Evolutionary conservation across 225 moss, liverwort and hornwort species (phyloP), one percentile per base, ranked within the genome.

Genomic region (Pleurozium schreberi): DNA sequence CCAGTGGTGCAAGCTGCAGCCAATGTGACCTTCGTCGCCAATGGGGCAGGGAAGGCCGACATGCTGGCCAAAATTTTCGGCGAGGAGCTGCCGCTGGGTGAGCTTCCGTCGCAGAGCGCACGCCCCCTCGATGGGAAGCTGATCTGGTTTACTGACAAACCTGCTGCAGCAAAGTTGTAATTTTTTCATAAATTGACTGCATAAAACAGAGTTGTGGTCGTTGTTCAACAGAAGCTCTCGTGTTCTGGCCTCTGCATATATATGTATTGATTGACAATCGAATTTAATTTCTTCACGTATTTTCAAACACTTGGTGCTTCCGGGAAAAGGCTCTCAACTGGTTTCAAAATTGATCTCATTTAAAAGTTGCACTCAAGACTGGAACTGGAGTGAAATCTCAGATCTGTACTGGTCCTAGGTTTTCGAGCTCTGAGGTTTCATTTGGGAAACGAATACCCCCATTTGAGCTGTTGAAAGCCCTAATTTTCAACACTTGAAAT

Each of bases 1-100:
- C 97, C 99, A 10, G 96, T 96, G 21, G 97, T 99, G 86, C 96
- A 99, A 87, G 95, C 99, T 84, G 96, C 94, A 10, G 95, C 96
- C 45, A 95, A 97, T 89, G 92, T 99, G 25, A 92, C 85, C 11
- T 99, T 99, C 87, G 99, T 99, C 87, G 95, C 96, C 18, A 95
- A 93, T 28, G 97, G 99, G 42, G 93, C 92, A 31, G 95, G 95
- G 45, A 99, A 99, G 90, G 97, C 99, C 36, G 99, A 97, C 38
- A 95, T 95, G 93, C 75, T 99, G 86, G 97, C 95, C 68, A 91
- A 91, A 63, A 83, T 97, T 34, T 97, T 99, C 79, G 96, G 96
- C 31, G 92, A 92, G 78, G 95, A 95, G 85, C 83, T 97, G 30
- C 99, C 96, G 20, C 89, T 97, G 45, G 99, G 99, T 16, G 92